phyloP scores from a whole-genome alignment of 2,329 filamentous ascomycete species.

The Lachnellula cervina region DNA sequence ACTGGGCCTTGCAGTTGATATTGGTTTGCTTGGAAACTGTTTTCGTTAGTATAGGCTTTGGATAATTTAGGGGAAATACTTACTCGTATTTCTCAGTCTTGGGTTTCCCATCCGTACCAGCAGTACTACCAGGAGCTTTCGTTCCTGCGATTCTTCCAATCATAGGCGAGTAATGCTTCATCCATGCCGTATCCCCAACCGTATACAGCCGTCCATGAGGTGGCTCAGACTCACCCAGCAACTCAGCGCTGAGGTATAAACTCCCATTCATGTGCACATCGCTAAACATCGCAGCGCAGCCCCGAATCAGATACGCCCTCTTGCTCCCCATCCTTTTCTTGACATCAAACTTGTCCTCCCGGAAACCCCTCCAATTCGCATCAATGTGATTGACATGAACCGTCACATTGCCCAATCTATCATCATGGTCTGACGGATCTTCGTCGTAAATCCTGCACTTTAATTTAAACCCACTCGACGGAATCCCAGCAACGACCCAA shows the following conservation, averaged over 20 bases:
- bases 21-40: conserved; percentile 86
- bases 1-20: conserved; percentile 83
- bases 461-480: conserved; percentile 71
- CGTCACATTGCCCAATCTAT: conserved; percentile 82
- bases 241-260: conserved; percentile 68
- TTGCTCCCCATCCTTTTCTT: conserved; percentile 86
- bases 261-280: conserved; percentile 63
- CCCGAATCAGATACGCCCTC: conserved; percentile 73
- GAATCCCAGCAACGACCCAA: conserved; percentile 87
- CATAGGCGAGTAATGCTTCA: conserved; percentile 82
- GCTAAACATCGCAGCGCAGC: conserved; percentile 58
- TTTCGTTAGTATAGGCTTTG: conserved; percentile 12
- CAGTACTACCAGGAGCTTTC: conserved; percentile 53
- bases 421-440: conserved; percentile 79
- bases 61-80: conserved; percentile 27
- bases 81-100: conserved; percentile 70
- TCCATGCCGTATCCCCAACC: conserved; percentile 68
- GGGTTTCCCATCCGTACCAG: conserved; percentile 36
- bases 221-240: conserved; percentile 70
- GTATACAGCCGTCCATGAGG: conserved; percentile 72
- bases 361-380: conserved; percentile 65
- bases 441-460: conserved; percentile 90
- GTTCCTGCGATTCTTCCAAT: conserved; percentile 76
- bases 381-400: conserved; percentile 56
- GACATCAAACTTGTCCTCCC: conserved; percentile 59